Conservation (phyloP, 257 asterid genomes). For the Plantago elongata region DNA sequence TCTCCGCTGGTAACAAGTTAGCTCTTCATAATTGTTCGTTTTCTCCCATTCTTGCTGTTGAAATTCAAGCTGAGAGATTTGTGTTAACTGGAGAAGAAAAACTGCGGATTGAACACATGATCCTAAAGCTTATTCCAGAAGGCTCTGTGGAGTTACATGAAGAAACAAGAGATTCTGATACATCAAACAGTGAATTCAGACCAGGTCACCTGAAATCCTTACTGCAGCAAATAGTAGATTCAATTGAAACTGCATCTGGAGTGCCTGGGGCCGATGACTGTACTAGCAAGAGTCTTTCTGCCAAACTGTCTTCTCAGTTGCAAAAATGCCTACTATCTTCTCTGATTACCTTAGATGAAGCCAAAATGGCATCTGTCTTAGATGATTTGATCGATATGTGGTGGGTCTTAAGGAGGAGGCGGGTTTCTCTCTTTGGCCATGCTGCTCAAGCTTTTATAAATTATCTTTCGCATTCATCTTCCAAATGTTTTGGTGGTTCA, state of each 20-base stretch:
- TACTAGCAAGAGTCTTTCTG: conserved; percentile 46
- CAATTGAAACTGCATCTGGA: conserved; percentile 72
- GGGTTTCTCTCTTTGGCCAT: conserved; percentile 84
- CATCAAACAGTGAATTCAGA: conserved; percentile 25
- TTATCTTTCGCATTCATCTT: conserved; percentile 79
- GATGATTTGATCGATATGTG: conserved; percentile 65
- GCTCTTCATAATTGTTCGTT: conserved; percentile 52
- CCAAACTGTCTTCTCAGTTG: conserved; percentile 61
- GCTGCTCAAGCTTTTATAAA: conserved; percentile 87
- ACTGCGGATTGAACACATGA: conserved; percentile 45
- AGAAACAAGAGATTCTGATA: conserved; percentile 32
- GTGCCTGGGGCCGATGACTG: conserved; percentile 70
- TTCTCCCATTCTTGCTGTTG: conserved; percentile 63
- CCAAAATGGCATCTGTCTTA: conserved; percentile 37
- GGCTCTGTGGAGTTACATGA: conserved; percentile 36
- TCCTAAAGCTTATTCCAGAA: conserved; percentile 42
- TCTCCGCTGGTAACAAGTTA: conserved; percentile 36
- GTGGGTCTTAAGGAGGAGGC: conserved; percentile 83
- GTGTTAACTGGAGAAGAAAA: conserved; percentile 62
- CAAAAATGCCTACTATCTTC: conserved; percentile 47
- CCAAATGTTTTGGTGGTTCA: conserved; percentile 52
- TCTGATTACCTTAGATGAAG: conserved; percentile 38
- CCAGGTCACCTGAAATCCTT: conserved; percentile 30
- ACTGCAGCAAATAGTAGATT: conserved; percentile 49
- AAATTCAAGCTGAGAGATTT: conserved; percentile 60